Conservation (phyloP, 1,139 yeast genomes). For the Candida sp. region DNA sequence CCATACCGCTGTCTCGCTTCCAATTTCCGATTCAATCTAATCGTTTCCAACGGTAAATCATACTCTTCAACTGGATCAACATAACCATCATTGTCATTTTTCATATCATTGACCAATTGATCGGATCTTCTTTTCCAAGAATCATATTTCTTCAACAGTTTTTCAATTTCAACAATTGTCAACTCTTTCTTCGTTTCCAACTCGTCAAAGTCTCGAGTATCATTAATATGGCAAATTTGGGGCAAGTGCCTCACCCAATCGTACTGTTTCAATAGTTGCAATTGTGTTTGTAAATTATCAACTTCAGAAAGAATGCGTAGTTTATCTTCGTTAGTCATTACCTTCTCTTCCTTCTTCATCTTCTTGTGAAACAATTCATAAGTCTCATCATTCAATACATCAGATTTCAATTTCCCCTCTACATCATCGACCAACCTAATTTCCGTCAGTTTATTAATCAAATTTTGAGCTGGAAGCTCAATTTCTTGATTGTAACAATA, state of each 20-base stretch:
- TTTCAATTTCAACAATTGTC: slow-evolving; percentile 50
- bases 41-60: slow-evolving; percentile 14
- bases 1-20: slow-evolving; percentile 19
- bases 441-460: slow-evolving; percentile 6
- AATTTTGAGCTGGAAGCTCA: slow-evolving; percentile 5
- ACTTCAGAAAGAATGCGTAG: slow-evolving; percentile 48
- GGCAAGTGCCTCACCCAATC: slow-evolving; percentile 57
- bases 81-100: slow-evolving; percentile 11
- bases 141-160: slow-evolving; percentile 45
- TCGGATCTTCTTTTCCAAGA: slow-evolving; percentile 38
- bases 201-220: slow-evolving; percentile 46
- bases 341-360: slow-evolving; percentile 66
- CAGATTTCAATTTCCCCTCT: slow-evolving; percentile 15
- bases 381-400: slow-evolving; percentile 42
- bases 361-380: slow-evolving; percentile 53
- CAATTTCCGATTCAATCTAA: slow-evolving; percentile 15
- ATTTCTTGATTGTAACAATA: slow-evolving; percentile 11
- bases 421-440: slow-evolving; percentile 7
- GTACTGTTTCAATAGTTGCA: slow-evolving; percentile 41
- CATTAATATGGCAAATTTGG: slow-evolving; percentile 49
- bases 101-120: slow-evolving; percentile 21
- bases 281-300: slow-evolving; percentile 45
- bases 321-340: slow-evolving; percentile 58
- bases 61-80: slow-evolving; percentile 17
- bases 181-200: slow-evolving; percentile 44